Base-by-base conservation (phyloP, 2,329 filamentous ascomycete genomes). In the Trichoderma atroviride region DNA sequence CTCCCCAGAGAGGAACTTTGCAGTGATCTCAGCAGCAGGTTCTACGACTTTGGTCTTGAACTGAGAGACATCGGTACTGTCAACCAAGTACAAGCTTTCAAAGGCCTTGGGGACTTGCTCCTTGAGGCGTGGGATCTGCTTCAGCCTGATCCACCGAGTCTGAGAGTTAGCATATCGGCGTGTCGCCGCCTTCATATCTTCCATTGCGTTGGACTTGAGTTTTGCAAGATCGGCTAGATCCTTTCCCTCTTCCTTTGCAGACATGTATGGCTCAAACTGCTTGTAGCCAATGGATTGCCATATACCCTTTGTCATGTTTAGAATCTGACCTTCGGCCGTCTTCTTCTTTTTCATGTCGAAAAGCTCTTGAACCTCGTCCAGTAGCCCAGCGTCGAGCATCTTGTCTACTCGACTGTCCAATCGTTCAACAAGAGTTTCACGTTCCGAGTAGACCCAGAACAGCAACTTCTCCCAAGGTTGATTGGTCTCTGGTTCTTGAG, bases 211-310 rank as follows among this genome's bases (percentile, higher is more conserved):
- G 0, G 77, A 74, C 73, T 87, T 89, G 16, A 94, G 78, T 22
- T 82, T 82, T 24, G 86, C 83, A 1, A 92, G 79, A 4, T 86
- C 82, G 70, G 60, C 59, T 11, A 68, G 68, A 7, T 73, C 73
- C 33, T 70, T 65, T 0, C 73, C 73, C 37, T 78, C 71, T 72
- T 80, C 74, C 16, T 83, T 70, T 1, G 86, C 85, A 2, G 81
- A 74, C 29, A 94, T 81, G 75, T 94, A 97, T 0, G 88, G 85
- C 69, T 92, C 86, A 76, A 98, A 91, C 76, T 99, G 93, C 78
- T 96, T 97, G 80, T 94, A 97, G 0, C 96, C 96, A 71, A 99
- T 99, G 1, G 94, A 96, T 65, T 97, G 92, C 94, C 95, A 99
- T 55, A 99, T 96, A 0, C 96, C 96, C 65, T 90, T 89, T 1